Evolutionary conservation across 192 early-diverging fungal genomes (phyloP).

Genomic region (Entomortierella lignicola): DNA sequence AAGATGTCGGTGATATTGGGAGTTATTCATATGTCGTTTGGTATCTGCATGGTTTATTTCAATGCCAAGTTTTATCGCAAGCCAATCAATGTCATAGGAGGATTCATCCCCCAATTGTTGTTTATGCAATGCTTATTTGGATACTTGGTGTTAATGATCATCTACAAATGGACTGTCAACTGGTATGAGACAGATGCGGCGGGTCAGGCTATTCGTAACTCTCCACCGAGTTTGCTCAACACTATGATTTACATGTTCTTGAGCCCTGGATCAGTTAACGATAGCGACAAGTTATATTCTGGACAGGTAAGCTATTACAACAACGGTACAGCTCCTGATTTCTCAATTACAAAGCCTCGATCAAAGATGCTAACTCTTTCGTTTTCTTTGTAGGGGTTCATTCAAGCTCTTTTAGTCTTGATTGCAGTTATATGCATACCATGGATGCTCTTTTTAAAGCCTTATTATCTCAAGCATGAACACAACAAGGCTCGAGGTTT

Average conservation of each 20-base stretch:
- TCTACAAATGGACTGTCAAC: slow-evolving; percentile 97
- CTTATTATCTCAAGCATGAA: slow-evolving; percentile 83
- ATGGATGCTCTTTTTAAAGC: slow-evolving; percentile 97
- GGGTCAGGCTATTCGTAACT: slow-evolving; percentile 73
- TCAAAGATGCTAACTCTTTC: too few relatives aligned
- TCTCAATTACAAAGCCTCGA: too few relatives aligned
- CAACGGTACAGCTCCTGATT: too few relatives aligned
- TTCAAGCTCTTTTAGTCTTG: slow-evolving; percentile 87
- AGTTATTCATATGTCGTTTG: slow-evolving; percentile 97
- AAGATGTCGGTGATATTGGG: slow-evolving; percentile 97
- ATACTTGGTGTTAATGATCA: slow-evolving; percentile 89
- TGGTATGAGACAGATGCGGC: slow-evolving; percentile 79
- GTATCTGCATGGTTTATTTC: slow-evolving; percentile 85
- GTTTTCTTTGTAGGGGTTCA: slow-evolving; percentile 45
- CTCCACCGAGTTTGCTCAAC: slow-evolving; percentile 94
- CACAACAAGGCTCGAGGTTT: slow-evolving; percentile 76
- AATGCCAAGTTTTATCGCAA: slow-evolving; percentile 92
- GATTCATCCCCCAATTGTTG: slow-evolving; percentile 94
- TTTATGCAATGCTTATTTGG: slow-evolving; percentile 96
- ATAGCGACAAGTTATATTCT: slow-evolving; percentile 78
- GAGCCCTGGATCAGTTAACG: slow-evolving; percentile 83
- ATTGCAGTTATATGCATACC: slow-evolving; percentile 91
- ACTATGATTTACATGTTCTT: slow-evolving; percentile 99
- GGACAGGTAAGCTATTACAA: slow-evolving; percentile 71
- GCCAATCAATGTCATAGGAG: slow-evolving; percentile 80